phyloP scores from a whole-genome alignment of 116 monocot genomes.

The Dioscorea cayenensis region DNA sequence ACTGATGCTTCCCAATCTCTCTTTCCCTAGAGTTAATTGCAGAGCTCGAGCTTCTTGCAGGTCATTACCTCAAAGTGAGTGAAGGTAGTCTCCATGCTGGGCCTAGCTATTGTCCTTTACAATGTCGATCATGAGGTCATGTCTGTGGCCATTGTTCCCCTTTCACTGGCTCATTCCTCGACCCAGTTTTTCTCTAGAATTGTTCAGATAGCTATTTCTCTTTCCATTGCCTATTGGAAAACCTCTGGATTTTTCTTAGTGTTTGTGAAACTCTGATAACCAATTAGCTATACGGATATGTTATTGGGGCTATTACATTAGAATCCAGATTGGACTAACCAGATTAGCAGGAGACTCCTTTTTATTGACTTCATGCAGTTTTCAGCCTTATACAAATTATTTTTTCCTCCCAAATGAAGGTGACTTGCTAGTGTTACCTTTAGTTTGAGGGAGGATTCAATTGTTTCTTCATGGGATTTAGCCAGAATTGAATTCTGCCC shows the following conservation, averaged over 20 bases:
- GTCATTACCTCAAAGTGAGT: constrained; percentile 76
- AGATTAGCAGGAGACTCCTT: too few species aligned
- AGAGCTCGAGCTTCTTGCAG: constrained; percentile 31
- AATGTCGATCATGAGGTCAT: constrained; percentile 92
- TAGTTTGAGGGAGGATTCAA: too few species aligned
- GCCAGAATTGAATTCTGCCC: neutral
- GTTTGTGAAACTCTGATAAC: too few species aligned
- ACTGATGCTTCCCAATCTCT: constrained; percentile 8
- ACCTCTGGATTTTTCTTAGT: too few species aligned
- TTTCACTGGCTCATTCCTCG: constrained; percentile 61
- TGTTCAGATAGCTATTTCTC: constrained; percentile 56
- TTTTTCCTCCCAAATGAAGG: too few species aligned
- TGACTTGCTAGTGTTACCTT: too few species aligned
- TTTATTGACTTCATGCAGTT: too few species aligned
- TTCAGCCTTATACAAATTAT: too few species aligned
- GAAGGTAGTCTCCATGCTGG: constrained; percentile 86
- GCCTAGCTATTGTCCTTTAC: constrained; percentile 73
- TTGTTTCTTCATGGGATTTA: too few species aligned
- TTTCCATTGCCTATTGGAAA: neutral
- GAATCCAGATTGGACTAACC: too few species aligned
- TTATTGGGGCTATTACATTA: too few species aligned
- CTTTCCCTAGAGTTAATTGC: constrained; percentile 1
- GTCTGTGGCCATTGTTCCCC: constrained; percentile 87
- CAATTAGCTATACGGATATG: too few species aligned
- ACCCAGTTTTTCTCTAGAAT: constrained; percentile 71